Conservation (phyloP, 2,329 filamentous ascomycete genomes). For the Diplodia intermedia region DNA sequence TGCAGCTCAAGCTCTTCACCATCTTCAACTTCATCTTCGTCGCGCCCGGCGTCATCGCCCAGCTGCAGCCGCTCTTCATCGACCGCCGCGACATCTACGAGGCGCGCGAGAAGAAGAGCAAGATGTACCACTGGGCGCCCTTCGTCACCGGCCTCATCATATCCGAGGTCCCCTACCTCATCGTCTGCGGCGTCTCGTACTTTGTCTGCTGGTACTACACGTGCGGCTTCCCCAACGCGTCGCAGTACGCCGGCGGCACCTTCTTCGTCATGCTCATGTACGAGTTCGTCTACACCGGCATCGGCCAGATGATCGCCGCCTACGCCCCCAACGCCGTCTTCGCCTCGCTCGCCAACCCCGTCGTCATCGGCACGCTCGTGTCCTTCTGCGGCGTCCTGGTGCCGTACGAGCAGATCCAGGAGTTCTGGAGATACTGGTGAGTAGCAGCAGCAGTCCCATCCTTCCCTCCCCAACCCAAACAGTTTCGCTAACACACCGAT, state of each 20-base stretch:
- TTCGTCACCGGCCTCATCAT: constrained; percentile 43
- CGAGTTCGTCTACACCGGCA: constrained; percentile 60
- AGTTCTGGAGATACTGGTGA: constrained; percentile 50
- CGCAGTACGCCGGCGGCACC: constrained; percentile 57
- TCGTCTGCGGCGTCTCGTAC: constrained; percentile 57
- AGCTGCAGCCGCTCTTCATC: constrained; percentile 55
- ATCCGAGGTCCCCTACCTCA: constrained; percentile 57
- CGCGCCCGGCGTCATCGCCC: constrained; percentile 45
- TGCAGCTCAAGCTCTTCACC: constrained; percentile 41
- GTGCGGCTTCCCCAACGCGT: constrained; percentile 52
- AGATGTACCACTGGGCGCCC: constrained; percentile 33
- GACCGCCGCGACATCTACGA: constrained; percentile 42
- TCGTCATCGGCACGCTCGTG: constrained; percentile 43
- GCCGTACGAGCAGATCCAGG: constrained; percentile 43
- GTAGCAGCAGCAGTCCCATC: not conserved
- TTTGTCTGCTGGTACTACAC: constrained; percentile 50
- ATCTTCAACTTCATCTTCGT: constrained; percentile 46
- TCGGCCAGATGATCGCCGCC: constrained; percentile 63
- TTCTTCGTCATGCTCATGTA: constrained; percentile 57
- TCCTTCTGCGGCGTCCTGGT: constrained; percentile 47
- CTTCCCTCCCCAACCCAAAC: too few species aligned
- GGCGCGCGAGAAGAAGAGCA: constrained; percentile 33
- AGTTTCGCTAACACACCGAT: too few species aligned
- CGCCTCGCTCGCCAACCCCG: constrained; percentile 55
- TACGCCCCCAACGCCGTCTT: constrained; percentile 54